phyloP scores from a whole-genome alignment of 164 flowering plant genomes.

The Kalanchoe fedtschenkoi region DNA sequence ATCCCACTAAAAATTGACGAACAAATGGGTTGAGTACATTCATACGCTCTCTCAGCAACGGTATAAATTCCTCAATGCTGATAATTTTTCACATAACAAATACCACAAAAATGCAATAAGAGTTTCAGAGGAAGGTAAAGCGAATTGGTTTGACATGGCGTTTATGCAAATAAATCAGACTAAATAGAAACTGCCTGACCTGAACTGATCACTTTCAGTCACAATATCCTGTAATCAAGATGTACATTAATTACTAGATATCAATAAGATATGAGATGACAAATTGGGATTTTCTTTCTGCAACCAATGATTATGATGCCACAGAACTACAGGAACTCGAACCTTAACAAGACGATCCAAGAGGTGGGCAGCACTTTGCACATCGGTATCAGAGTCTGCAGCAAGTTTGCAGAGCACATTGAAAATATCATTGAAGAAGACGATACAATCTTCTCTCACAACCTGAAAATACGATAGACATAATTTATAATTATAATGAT shows the following conservation, averaged over 20 bases:
- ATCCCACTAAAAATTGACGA: slow-evolving; percentile 96
- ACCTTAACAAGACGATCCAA: slow-evolving; percentile 97
- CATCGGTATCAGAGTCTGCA: slow-evolving; percentile 93
- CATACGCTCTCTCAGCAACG: slow-evolving; percentile 92
- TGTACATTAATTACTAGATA: slow-evolving; percentile 22
- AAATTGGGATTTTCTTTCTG: background rate
- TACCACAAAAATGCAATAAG: background rate
- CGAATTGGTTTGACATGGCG: too few relatives aligned
- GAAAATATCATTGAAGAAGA: slow-evolving; percentile 88
- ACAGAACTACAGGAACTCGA: background rate
- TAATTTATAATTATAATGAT: too few relatives aligned
- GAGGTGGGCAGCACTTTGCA: slow-evolving; percentile 99
- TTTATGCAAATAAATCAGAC: background rate
- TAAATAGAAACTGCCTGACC: slow-evolving; percentile 31
- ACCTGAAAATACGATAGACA: too few relatives aligned
- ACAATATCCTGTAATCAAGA: too few relatives aligned
- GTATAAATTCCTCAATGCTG: slow-evolving; percentile 99
- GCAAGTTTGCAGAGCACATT: slow-evolving; percentile 95
- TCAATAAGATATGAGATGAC: background rate
- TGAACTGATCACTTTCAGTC: slow-evolving; percentile 97
- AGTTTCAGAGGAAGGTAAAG: too few relatives aligned
- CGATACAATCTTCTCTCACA: slow-evolving; percentile 92
- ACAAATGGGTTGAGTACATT: slow-evolving; percentile 87
- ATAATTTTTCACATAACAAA: slow-evolving; percentile 7
- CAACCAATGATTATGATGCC: too few relatives aligned